Percentiles rank a stretch among this genome's conserved stretches.
phyloP scores from a whole-genome alignment of 1,284 basidiomycete species.

The Puccinia triticina region DNA sequence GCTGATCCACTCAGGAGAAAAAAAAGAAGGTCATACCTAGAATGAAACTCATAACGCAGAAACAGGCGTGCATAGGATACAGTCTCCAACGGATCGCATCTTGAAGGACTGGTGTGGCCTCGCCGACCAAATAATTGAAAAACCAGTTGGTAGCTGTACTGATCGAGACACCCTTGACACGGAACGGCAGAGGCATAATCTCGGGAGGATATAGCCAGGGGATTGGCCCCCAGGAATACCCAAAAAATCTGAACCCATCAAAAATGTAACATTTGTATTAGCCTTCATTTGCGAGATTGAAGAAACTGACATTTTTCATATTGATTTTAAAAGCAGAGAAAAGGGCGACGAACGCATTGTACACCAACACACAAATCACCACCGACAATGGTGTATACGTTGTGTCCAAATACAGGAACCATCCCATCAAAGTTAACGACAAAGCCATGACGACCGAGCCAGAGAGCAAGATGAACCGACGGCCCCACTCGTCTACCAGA shows the following conservation, averaged over 20 bases:
- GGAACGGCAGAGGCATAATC: constrained; percentile 86
- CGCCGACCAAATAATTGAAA: constrained; percentile 68
- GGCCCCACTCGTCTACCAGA: constrained; percentile 87
- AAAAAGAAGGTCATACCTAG: constrained; percentile 65
- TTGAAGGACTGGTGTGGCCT: constrained; percentile 84
- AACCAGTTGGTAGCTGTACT: constrained; percentile 74
- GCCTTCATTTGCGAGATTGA: neutral
- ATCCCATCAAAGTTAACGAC: constrained; percentile 76
- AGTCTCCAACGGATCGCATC: constrained; percentile 87
- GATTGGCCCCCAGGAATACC: constrained; percentile 62
- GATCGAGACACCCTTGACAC: constrained; percentile 90
- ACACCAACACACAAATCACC: constrained; percentile 86
- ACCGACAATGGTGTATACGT: constrained; percentile 74
- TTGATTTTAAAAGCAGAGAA: no score
- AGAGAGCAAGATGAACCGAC: constrained; percentile 84
- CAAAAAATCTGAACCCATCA: constrained; percentile 32
- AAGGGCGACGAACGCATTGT: constrained; percentile 77
- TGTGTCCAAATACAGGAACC: constrained; percentile 88
- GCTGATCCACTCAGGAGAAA: neutral
- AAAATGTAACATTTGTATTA: neutral
- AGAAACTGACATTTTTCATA: neutral
- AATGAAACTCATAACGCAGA: constrained; percentile 83
- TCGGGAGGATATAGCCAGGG: constrained; percentile 62
- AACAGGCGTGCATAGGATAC: constrained; percentile 95
- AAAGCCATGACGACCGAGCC: constrained; percentile 82